A percentile compares a stretch with the other conserved stretches of the same genome.
phyloP scores from a whole-genome alignment of 805 yeast species.

The Pichia nanzhaoensis region DNA sequence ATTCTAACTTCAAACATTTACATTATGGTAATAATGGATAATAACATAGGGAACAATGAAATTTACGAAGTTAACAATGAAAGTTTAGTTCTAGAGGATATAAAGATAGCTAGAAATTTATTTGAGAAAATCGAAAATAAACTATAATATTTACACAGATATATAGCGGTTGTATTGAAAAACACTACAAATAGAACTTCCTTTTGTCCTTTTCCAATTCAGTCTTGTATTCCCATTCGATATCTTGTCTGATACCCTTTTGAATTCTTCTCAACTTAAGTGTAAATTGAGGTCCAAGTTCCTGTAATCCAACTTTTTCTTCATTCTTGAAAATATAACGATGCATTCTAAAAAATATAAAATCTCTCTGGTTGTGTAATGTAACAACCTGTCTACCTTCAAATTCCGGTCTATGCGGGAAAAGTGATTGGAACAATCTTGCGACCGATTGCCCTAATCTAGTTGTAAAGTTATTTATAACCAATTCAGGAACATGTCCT shows the following conservation, averaged over 20 bases:
- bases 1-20: conserved; percentile 32
- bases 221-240: conserved; percentile 94
- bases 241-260: conserved; percentile 84
- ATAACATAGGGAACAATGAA: conserved; percentile 12
- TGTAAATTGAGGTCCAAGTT: conserved; percentile 95
- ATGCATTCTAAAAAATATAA: conserved; percentile 90
- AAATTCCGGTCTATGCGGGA: conserved; percentile 90
- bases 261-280: conserved; percentile 81
- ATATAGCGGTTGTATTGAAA: too few relatives aligned
- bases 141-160: too few relatives aligned
- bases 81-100: conserved; percentile 29
- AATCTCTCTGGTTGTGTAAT: conserved; percentile 93
- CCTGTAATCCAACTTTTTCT: conserved; percentile 91
- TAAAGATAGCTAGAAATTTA: conserved; percentile 29
- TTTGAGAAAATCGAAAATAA: conserved; percentile 28
- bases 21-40: conserved; percentile 33
- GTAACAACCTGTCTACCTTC: conserved; percentile 96
- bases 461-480: conserved; percentile 87
- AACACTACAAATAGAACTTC: conserved; percentile 65
- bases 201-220: conserved; percentile 96
- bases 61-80: conserved; percentile 27
- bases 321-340: conserved; percentile 85
- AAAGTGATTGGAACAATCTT: conserved; percentile 80
- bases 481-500: conserved; percentile 83
- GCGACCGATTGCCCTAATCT: conserved; percentile 92